Evolutionary conservation across 805 yeast species (phyloP), one percentile per base, ranked within the genome.

Genomic region (Suhomyces canberraensis): DNA sequence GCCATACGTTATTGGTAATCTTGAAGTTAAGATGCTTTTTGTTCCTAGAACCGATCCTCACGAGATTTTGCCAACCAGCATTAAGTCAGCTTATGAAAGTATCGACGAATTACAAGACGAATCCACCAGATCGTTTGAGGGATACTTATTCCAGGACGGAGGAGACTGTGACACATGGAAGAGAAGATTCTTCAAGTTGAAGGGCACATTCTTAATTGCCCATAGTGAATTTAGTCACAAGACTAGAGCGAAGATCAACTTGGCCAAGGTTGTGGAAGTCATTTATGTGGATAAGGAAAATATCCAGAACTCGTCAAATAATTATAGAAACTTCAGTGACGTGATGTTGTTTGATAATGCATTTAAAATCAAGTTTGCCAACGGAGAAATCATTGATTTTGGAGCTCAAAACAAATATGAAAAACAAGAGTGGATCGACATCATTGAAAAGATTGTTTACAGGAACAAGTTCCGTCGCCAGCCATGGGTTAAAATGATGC

Each of bases 111-210:
- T 68, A 36, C 44, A 40, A 24, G 40, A 48, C 16, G 71, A 66
- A 37, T 33, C 48, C 6, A 32, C 46, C 8, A 31, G 50, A 14
- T 29, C 32, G 2, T 64, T 65, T 50, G 82, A 84, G 53, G 97
- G 97, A 0, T 81, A 67, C 51, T 64, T 91, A 63, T 78, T 79
- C 49, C 98, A 90, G 61, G 87, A 83, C 52, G 98, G 98, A 14
- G 97, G 97, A 8, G 98, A 90, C 62, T 76, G 93, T 47, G 75
- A 71, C 11, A 65, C 71, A 19, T 78, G 90, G 79, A 77, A 84
- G 47, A 76, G 84, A 46, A 71, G 97, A 39, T 86, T 61, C 61
- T 88, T 82, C 64, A 80, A 75, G 45, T 66, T 90, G n/a, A 66
- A 74, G 31, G 95, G 91, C 0, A 73, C 79, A 7, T 76, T 79